Conservation (phyloP, 1,139 yeast genomes). For the Arxiozyma telluris region DNA sequence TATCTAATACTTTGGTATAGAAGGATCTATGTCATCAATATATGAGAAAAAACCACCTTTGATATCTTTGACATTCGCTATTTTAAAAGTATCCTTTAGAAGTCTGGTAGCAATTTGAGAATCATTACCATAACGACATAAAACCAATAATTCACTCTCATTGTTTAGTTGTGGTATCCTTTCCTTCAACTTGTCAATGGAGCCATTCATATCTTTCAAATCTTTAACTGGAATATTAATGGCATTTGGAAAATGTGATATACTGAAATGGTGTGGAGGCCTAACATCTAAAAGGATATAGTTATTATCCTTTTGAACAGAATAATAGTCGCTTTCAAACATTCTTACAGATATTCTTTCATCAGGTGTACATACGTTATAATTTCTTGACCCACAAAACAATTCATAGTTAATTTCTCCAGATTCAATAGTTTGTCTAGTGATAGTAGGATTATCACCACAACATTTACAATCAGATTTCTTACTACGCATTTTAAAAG, state of each 20-base stretch:
- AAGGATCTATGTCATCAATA: conserved; percentile 51
- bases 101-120: conserved; percentile 67
- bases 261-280: conserved; percentile 63
- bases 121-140: conserved; percentile 89
- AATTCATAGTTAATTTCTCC: conserved; percentile 51
- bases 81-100: conserved; percentile 43
- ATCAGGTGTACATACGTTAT: conserved; percentile 36
- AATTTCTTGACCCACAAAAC: conserved; percentile 62
- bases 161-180: conserved; percentile 17
- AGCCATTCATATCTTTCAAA: conserved; percentile 34
- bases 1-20: conserved; percentile 56
- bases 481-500: conserved; percentile 71
- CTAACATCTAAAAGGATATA: conserved; percentile 66
- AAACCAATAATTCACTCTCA: conserved; percentile 27
- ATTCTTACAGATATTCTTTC: conserved; percentile 46
- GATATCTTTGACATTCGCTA: conserved; percentile 51
- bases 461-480: conserved; percentile 58
- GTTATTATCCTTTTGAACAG: conserved; percentile 8
- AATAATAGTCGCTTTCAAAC: conserved; percentile 26
- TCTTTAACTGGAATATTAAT: conserved; percentile 55
- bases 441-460: conserved; percentile 42
- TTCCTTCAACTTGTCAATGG: conserved; percentile 16
- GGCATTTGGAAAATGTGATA: conserved; percentile 53
- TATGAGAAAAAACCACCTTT: conserved; percentile 72
- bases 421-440: conserved; percentile 37